Base-by-base conservation (phyloP, 1,284 basidiomycete species). In the Ceratobasidium sp. region DNA sequence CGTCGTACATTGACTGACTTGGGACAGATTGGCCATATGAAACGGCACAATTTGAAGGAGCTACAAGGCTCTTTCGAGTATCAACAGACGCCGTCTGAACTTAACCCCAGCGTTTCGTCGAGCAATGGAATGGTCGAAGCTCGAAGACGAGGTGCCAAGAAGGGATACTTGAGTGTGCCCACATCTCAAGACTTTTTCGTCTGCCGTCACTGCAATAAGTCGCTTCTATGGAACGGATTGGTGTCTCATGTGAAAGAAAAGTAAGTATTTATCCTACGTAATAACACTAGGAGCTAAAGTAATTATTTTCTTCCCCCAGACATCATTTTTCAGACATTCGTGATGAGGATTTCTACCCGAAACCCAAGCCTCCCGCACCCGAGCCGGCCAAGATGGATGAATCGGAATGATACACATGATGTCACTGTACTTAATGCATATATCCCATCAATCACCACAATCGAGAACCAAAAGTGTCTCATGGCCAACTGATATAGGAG, bases 311-410 rank as follows among this genome's bases (percentile, higher is more conserved):
- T 58, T 50, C 38, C 14, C 57, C 49, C 43, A 70, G 67, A 23
- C 67, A 70, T 50, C 28, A 23, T 16, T 70, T 70, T 49, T 50
- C 44, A 46, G 67, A 70, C 49, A 59, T 70, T 44, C 67, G 67
- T 16, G 67, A 70, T 18, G 67, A 70, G 49, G 67, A 70, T 55
- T 70, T 70, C 32, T 70, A 70, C 38, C 67, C 67, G 16, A 70
- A 70, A 9, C 67, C 67, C 11, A 70, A 64, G 23, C 14, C 52
- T 32, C 7, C 52, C 14, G n/a, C 46, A 23, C 44, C 59, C 30
- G 21, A 58, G 16, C 55, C 30, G 11, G 55, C 14, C 35, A 38
- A 38, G 32, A 32, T 41, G 55, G n/a, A 18, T n/a, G 35, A 58
- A n/a, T 23, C 35, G 30, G 11, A 21, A 23, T 58, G 55, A 58